Evolutionary conservation across 2,329 filamentous ascomycete species (phyloP).

Genomic region (Trichoderma polysporum): DNA sequence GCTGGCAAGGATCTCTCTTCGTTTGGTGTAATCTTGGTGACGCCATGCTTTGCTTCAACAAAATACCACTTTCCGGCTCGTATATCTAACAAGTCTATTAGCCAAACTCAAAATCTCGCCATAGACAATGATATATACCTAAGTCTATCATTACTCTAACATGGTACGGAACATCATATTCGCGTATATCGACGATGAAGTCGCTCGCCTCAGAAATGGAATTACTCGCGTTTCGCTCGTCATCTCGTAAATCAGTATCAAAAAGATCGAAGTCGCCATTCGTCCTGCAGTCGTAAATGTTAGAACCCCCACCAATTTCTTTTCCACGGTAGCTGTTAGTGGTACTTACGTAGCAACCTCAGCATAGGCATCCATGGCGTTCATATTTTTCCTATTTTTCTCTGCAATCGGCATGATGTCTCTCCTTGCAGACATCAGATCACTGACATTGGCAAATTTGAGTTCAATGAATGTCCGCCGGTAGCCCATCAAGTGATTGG

Average conservation of each 20-base stretch:
- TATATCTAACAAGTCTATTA: constrained; percentile 63
- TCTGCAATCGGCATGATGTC: constrained; percentile 88
- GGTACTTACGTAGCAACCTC: constrained; percentile 79
- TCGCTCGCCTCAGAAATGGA: constrained; percentile 86
- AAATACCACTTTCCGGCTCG: constrained; percentile 96
- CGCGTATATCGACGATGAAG: constrained; percentile 96
- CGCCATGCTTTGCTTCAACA: constrained; percentile 89
- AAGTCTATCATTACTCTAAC: constrained; percentile 97
- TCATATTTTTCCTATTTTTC: constrained; percentile 94
- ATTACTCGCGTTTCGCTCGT: constrained; percentile 75
- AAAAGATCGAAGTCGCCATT: constrained; percentile 91
- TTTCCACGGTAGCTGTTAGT: no score
- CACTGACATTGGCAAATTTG: constrained; percentile 80
- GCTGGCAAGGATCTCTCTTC: constrained; percentile 86
- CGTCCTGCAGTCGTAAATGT: constrained; percentile 48
- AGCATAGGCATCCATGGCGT: constrained; percentile 96
- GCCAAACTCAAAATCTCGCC: no score
- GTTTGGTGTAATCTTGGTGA: constrained; percentile 78
- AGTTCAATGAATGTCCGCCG: constrained; percentile 84
- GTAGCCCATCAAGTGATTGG: constrained; percentile 93
- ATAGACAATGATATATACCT: constrained; percentile 47
- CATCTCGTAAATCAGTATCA: constrained; percentile 82
- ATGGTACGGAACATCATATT: constrained; percentile 99
- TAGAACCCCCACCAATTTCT: background rate
- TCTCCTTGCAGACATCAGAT: constrained; percentile 80